Evolutionary conservation across 345 rosid species (phyloP).

Genomic region (Triadica sebifera): DNA sequence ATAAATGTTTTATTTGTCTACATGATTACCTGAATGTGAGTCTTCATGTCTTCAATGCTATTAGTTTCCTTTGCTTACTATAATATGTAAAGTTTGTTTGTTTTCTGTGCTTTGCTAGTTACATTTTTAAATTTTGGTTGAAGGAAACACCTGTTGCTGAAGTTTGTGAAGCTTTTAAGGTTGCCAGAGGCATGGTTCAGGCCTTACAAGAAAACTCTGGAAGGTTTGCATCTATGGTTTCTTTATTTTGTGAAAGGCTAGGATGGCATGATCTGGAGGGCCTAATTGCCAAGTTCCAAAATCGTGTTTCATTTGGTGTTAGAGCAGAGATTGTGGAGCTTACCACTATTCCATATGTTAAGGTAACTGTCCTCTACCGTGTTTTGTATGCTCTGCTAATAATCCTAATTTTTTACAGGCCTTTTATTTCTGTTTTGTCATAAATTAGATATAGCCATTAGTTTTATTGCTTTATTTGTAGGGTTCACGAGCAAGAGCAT

Average conservation of each 20-base stretch:
- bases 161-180: constrained; percentile 92
- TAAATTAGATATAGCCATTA: background rate
- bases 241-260: constrained; percentile 90
- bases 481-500: constrained; percentile 98
- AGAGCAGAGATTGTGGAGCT: constrained; percentile 98
- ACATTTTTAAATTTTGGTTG: constrained; percentile 29
- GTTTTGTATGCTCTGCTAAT: background rate
- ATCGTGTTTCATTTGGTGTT: constrained; percentile 97
- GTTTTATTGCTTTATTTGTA: constrained; percentile 25
- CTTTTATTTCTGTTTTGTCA: background rate
- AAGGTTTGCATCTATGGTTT: constrained; percentile 96
- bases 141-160: constrained; percentile 88
- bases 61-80: background rate
- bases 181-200: constrained; percentile 97
- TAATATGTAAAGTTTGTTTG: background rate
- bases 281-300: constrained; percentile 85
- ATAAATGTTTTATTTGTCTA: background rate
- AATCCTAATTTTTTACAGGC: background rate
- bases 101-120: constrained; percentile 15
- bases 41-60: background rate
- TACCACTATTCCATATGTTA: constrained; percentile 83
- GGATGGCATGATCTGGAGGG: constrained; percentile 98
- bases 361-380: constrained; percentile 43
- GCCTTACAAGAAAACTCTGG: constrained; percentile 96
- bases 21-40: background rate